These are phyloP conservation scores for Combretum micranthum DNA, from an alignment of 345 rosid genomes.

Conservation along the genomic window DNA sequence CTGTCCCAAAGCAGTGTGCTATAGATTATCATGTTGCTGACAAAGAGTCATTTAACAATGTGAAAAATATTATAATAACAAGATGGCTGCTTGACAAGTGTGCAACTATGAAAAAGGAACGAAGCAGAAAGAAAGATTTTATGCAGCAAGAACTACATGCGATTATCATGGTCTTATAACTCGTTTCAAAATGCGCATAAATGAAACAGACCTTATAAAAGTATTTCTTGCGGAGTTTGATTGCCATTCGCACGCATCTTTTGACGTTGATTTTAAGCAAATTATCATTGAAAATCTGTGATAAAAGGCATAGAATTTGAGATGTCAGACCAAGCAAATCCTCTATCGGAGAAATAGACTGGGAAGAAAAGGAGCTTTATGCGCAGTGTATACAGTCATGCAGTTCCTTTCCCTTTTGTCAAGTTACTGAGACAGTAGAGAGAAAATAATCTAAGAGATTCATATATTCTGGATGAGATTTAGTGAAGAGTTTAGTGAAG, in stretches of 20 bases:
- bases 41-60: no score
- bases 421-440: no score
- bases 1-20: no score
- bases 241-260: slow-evolving; percentile 63
- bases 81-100: slow-evolving; percentile 29
- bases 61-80: neutral
- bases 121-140: slow-evolving; percentile 35
- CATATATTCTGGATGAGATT: no score
- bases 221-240: slow-evolving; percentile 80
- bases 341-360: neutral
- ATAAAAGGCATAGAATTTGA: neutral
- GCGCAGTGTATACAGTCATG: no score
- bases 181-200: neutral
- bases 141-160: slow-evolving; percentile 22
- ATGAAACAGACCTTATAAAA: slow-evolving; percentile 54
- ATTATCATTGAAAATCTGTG: slow-evolving; percentile 89
- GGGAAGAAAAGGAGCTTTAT: neutral
- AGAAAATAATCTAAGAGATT: no score
- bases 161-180: no score
- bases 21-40: no score
- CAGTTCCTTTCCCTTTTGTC: no score
- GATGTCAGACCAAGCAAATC: neutral
- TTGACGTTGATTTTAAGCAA: slow-evolving; percentile 58
- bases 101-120: slow-evolving; percentile 29
- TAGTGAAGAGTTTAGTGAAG: no score